phyloP scores from a whole-genome alignment of 345 rosid genomes.

The Eucalyptus polyanthemos region DNA sequence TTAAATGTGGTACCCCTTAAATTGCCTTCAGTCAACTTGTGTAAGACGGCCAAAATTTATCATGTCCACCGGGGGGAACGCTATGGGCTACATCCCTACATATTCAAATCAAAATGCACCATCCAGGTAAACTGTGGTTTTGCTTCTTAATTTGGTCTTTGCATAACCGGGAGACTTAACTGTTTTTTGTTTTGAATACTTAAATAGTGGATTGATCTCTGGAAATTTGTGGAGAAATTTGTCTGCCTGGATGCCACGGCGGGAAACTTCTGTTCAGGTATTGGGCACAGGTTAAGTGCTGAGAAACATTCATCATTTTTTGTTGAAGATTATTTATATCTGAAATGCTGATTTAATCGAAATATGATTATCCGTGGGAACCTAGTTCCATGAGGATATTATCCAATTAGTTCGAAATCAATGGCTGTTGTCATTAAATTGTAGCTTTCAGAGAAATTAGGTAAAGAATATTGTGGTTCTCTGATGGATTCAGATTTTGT shows the following conservation, averaged over 20 bases:
- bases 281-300: not conserved
- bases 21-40: constrained; percentile 52
- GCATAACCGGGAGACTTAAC: not conserved
- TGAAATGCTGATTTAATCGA: not conserved
- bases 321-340: not conserved
- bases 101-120: constrained; percentile 43
- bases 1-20: not conserved
- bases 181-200: not conserved
- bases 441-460: not conserved
- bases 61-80: constrained; percentile 77
- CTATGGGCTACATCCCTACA: constrained; percentile 62
- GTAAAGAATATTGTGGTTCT: not conserved
- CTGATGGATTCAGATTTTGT: not conserved
- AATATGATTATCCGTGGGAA: not conserved
- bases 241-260: constrained; percentile 81
- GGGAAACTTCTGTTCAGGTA: constrained; percentile 64
- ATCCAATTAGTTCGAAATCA: not conserved
- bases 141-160: not conserved
- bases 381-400: not conserved
- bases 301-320: not conserved
- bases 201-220: constrained; percentile 56
- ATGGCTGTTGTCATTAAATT: not conserved
- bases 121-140: constrained; percentile 34
- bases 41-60: constrained; percentile 81
- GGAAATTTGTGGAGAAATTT: constrained; percentile 81